phyloP scores from a whole-genome alignment of 2,329 filamentous ascomycete species.

The Penicillium crustosum region DNA sequence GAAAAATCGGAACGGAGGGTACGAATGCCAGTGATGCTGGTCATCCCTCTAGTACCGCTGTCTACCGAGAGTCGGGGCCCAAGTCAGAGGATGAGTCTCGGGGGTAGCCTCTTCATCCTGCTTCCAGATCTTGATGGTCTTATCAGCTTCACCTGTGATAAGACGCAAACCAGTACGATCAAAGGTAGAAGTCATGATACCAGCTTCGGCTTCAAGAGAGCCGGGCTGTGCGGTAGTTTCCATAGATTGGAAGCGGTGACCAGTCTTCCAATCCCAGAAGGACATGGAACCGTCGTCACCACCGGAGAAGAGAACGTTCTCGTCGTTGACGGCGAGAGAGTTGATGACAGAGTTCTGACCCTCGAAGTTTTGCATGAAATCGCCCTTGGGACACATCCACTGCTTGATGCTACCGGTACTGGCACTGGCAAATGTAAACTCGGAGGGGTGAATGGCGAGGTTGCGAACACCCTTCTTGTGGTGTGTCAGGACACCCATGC shows the following conservation, averaged over 20 bases:
- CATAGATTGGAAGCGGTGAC: conserved; percentile 83
- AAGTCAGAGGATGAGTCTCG: conserved; percentile 87
- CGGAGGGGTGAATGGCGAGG: conserved; percentile 78
- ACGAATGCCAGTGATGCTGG: not conserved
- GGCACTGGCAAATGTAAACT: conserved; percentile 94
- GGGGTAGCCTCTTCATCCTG: conserved; percentile 87
- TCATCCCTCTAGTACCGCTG: conserved; percentile 64
- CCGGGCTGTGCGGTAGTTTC: conserved; percentile 94
- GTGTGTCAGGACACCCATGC: conserved; percentile 92
- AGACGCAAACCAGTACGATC: conserved; percentile 84
- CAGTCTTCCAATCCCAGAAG: conserved; percentile 99
- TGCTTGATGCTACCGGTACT: conserved; percentile 96
- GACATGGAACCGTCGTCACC: conserved; percentile 94
- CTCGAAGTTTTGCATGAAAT: conserved; percentile 99
- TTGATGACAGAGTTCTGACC: conserved; percentile 97
- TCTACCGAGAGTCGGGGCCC: conserved; percentile 78
- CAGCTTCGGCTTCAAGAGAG: conserved; percentile 88
- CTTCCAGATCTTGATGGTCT: conserved; percentile 98
- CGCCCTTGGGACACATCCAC: conserved; percentile 97
- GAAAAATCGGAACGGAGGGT: conserved; percentile 19
- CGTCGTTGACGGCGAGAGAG: conserved; percentile 85
- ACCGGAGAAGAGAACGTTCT: conserved; percentile 92
- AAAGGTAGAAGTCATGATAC: conserved; percentile 91
- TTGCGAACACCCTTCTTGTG: conserved; percentile 96
- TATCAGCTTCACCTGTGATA: conserved; percentile 94